Evolutionary conservation across 129 eudicot genomes (phyloP).

Genomic region (Oenanthe sinensis): DNA sequence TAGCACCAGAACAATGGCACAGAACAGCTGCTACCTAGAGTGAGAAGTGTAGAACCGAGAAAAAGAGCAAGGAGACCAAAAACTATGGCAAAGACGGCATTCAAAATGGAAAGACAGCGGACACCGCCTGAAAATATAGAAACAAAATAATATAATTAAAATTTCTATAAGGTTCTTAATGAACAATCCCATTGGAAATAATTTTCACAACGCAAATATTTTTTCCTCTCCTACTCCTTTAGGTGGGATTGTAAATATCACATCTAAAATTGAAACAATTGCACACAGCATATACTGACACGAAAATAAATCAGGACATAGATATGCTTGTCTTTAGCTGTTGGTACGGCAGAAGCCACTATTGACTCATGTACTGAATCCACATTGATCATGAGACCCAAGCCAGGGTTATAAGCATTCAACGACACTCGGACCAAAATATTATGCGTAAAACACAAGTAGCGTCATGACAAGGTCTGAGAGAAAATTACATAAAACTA

Average conservation of each 20-base stretch:
- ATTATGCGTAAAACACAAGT: not conserved
- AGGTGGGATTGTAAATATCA: not conserved
- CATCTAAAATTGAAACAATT: too few relatives aligned
- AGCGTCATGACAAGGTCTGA: not conserved
- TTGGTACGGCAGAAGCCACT: not conserved
- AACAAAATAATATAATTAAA: not conserved
- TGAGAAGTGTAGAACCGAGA: constrained; percentile 84
- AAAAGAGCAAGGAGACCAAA: constrained; percentile 81
- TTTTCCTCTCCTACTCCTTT: not conserved
- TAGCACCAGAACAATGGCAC: constrained; percentile 94
- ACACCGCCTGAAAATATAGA: constrained; percentile 64
- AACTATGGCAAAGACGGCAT: constrained; percentile 47
- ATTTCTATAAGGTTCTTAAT: not conserved
- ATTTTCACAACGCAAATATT: not conserved
- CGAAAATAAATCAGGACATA: not conserved
- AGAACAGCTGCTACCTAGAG: constrained; percentile 83
- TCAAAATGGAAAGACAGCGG: constrained; percentile 79
- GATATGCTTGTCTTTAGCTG: not conserved
- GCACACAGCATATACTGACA: not conserved
- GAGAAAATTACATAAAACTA: not conserved
- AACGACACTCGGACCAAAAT: not conserved
- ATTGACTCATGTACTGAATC: not conserved
- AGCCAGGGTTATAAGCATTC: not conserved
- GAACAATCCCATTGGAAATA: not conserved
- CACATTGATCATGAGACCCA: not conserved